Conservation (phyloP, 352 stramenopile genomes). For the Phytophthora capsici region DNA sequence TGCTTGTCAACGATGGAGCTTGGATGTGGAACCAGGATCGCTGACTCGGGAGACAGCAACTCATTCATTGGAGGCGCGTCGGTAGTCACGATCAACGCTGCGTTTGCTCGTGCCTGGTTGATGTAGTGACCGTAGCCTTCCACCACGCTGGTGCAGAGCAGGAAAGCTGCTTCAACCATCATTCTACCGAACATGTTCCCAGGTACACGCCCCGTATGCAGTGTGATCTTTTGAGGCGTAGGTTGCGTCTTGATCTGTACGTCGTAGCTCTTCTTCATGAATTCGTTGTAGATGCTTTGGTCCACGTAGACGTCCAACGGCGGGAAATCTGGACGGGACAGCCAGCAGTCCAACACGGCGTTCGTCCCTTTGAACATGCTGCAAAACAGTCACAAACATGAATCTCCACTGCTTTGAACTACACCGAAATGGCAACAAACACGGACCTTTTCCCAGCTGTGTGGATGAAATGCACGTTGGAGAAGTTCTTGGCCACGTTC, state of each 20-base stretch:
- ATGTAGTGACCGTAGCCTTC: slow-evolving; percentile 79
- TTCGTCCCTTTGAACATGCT: slow-evolving; percentile 49
- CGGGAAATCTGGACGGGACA: slow-evolving; percentile 46
- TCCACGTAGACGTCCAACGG: slow-evolving; percentile 49
- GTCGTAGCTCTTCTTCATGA: slow-evolving; percentile 32
- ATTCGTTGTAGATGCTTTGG: slow-evolving; percentile 42
- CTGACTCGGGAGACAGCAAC: slow-evolving; percentile 47
- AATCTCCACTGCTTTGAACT: slow-evolving; percentile 7
- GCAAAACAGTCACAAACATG: slow-evolving; percentile 15
- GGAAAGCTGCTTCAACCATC: slow-evolving; percentile 49
- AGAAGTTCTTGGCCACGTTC: slow-evolving; percentile 38
- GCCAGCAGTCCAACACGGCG: slow-evolving; percentile 61
- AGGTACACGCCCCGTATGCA: slow-evolving; percentile 44
- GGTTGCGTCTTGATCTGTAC: slow-evolving; percentile 29
- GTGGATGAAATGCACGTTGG: slow-evolving; percentile 44
- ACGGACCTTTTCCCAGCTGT: slow-evolving; percentile 44
- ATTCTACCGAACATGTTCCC: slow-evolving; percentile 46
- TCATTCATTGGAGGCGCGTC: slow-evolving; percentile 68
- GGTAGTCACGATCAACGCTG: slow-evolving; percentile 57
- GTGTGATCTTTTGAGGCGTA: slow-evolving; percentile 29
- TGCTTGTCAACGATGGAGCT: slow-evolving; percentile 35
- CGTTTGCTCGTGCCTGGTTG: slow-evolving; percentile 63
- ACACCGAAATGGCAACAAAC: slow-evolving; percentile 1
- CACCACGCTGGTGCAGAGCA: slow-evolving; percentile 59
- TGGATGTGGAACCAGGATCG: slow-evolving; percentile 42